phyloP scores from a whole-genome alignment of 164 flowering plant species.

The Magnolia changhungtana region DNA sequence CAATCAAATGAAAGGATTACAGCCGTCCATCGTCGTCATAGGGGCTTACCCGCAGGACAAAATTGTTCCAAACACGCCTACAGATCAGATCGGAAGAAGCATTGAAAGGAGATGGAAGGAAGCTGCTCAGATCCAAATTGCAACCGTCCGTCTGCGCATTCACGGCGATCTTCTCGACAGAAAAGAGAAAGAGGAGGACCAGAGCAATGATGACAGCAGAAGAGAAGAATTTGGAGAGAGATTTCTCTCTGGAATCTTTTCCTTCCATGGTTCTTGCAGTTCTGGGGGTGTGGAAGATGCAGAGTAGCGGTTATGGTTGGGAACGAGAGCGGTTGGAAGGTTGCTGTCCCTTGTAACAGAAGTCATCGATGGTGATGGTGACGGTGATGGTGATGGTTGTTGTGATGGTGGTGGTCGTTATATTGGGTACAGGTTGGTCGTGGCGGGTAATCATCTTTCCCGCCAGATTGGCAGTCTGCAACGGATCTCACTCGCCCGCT shows the following conservation, averaged over 20 bases:
- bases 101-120: slow-evolving; percentile 13
- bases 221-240: background rate
- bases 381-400: background rate
- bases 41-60: slow-evolving; percentile 12
- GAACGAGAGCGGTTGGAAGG: background rate
- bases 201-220: background rate
- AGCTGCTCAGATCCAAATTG: slow-evolving; percentile 3
- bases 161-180: background rate
- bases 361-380: background rate
- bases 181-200: background rate
- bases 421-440: background rate
- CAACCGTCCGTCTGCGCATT: slow-evolving; percentile 10
- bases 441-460: background rate
- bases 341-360: background rate
- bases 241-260: background rate
- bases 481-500: too few species aligned
- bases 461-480: background rate
- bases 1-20: background rate
- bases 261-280: background rate
- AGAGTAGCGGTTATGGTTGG: too few species aligned
- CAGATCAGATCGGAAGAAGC: slow-evolving; percentile 9
- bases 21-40: background rate
- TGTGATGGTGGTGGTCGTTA: background rate
- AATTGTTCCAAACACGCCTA: slow-evolving; percentile 15
- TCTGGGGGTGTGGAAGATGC: background rate